Evolutionary conservation across 129 eudicot genomes (phyloP).

Genomic region (Pseudognaphalium luteoalbum): DNA sequence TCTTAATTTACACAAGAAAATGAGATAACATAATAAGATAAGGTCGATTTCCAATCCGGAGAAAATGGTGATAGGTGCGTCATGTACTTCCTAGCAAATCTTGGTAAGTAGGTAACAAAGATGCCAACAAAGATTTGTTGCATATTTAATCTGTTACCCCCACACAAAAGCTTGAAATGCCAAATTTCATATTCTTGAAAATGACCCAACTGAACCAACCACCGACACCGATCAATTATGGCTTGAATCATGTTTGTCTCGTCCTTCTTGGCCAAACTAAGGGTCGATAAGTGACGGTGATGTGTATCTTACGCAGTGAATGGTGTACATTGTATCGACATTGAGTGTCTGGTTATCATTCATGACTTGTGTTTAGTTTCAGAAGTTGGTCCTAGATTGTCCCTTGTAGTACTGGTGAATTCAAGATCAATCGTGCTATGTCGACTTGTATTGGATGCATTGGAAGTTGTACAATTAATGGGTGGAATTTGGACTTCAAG

Average conservation of each 20-base stretch:
- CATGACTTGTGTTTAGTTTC: constrained; percentile 20
- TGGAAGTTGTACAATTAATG: not conserved
- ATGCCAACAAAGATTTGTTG: constrained; percentile 8
- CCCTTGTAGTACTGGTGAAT: not conserved
- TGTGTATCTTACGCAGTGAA: not conserved
- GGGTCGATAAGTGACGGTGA: constrained; percentile 11
- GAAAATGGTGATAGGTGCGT: constrained; percentile 1
- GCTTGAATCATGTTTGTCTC: constrained; percentile 13
- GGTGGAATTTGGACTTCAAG: constrained; percentile 16
- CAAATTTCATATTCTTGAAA: constrained; percentile 37
- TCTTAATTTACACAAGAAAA: constrained; percentile 21
- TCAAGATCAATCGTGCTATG: not conserved
- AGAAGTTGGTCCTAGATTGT: constrained; percentile 23
- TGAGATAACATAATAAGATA: constrained; percentile 21
- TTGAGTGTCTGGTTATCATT: constrained; percentile 8
- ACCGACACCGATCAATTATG: constrained; percentile 22
- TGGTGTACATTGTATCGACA: constrained; percentile 12
- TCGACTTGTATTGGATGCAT: constrained; percentile 2
- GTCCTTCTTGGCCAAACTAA: constrained; percentile 17
- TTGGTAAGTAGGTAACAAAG: not conserved
- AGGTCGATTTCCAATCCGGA: constrained; percentile 14
- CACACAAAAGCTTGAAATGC: constrained; percentile 31
- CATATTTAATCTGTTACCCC: constrained; percentile 20
- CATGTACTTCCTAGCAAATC: not conserved
- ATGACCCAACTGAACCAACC: constrained; percentile 19